A percentile compares a stretch with the other conserved stretches of the same genome.
Conservation (phyloP, 2,329 filamentous ascomycete genomes). For the Monosporascus sp. region DNA sequence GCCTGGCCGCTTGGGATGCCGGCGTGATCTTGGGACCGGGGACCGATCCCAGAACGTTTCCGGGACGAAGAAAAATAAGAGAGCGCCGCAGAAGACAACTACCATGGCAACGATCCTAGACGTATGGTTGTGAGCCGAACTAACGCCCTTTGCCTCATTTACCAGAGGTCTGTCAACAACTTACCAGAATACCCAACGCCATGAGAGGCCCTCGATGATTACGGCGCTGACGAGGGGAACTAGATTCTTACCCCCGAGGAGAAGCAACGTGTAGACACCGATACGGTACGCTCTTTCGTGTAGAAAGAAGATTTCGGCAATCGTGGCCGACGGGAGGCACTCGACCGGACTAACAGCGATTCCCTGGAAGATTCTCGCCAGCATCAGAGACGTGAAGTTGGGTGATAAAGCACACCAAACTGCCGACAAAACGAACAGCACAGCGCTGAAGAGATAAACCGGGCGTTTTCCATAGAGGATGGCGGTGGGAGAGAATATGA, state of each 20-base stretch:
- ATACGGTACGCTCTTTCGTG: slow-evolving; percentile 91
- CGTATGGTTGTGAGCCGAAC: slow-evolving; percentile 2
- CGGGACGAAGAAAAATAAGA: slow-evolving; percentile 86
- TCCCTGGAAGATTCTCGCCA: slow-evolving; percentile 82
- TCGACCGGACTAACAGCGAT: slow-evolving; percentile 86
- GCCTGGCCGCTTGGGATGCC: slow-evolving; percentile 34
- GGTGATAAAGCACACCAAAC: slow-evolving; percentile 86
- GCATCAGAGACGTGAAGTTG: slow-evolving; percentile 70
- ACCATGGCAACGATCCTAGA: slow-evolving; percentile 74
- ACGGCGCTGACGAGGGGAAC: slow-evolving; percentile 81
- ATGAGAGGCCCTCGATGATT: slow-evolving; percentile 70
- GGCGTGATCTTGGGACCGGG: slow-evolving; percentile 42
- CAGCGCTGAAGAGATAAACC: slow-evolving; percentile 73
- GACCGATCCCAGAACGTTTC: slow-evolving; percentile 95
- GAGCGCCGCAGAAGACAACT: slow-evolving; percentile 60
- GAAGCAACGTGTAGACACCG: slow-evolving; percentile 84
- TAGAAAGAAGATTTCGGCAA: slow-evolving; percentile 93
- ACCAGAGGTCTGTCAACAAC: slow-evolving; percentile 15
- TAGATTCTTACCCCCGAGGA: slow-evolving; percentile 88
- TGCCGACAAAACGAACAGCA: slow-evolving; percentile 71
- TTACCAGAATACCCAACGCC: slow-evolving; percentile 89
- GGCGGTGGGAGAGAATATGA: slow-evolving; percentile 82
- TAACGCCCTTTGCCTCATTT: neutral
- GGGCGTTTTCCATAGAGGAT: slow-evolving; percentile 88
- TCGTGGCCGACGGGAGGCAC: slow-evolving; percentile 86